Conservation (phyloP, 2,329 filamentous ascomycete genomes). For the Eutypella sp. region DNA sequence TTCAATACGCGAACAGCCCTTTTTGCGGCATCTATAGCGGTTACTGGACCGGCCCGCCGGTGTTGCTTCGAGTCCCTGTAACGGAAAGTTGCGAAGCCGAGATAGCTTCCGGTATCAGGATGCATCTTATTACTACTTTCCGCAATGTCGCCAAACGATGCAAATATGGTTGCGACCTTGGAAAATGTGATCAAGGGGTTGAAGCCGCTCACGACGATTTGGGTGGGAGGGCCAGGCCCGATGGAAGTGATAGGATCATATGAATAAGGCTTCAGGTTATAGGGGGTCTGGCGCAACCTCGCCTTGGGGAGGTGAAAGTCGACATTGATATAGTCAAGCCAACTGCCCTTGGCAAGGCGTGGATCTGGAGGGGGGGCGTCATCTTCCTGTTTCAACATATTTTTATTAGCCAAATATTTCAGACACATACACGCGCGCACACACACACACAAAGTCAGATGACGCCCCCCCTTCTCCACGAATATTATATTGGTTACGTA, state of each 20-base stretch:
- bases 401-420: constrained; percentile 51
- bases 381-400: constrained; percentile 62
- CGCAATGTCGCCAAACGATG: constrained; percentile 79
- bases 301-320: constrained; percentile 67
- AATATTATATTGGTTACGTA: constrained; percentile 49
- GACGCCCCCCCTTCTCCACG: constrained; percentile 51
- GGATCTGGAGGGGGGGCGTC: constrained; percentile 77
- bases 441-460: constrained; percentile 51
- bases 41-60: constrained; percentile 49
- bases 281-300: constrained; percentile 66
- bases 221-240: constrained; percentile 81
- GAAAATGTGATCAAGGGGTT: constrained; percentile 81
- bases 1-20: constrained; percentile 73
- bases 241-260: constrained; percentile 81
- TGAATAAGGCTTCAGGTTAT: constrained; percentile 73
- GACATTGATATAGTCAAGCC: constrained; percentile 62
- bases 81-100: constrained; percentile 87
- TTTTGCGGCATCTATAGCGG: constrained; percentile 76
- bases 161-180: constrained; percentile 71
- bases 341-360: constrained; percentile 66
- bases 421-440: too few species aligned
- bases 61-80: constrained; percentile 68
- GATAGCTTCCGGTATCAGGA: constrained; percentile 86
- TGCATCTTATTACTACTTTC: constrained; percentile 93
- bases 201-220: constrained; percentile 93